phyloP scores from a whole-genome alignment of 306 rosid genomes.

The Cucumis hystrix region DNA sequence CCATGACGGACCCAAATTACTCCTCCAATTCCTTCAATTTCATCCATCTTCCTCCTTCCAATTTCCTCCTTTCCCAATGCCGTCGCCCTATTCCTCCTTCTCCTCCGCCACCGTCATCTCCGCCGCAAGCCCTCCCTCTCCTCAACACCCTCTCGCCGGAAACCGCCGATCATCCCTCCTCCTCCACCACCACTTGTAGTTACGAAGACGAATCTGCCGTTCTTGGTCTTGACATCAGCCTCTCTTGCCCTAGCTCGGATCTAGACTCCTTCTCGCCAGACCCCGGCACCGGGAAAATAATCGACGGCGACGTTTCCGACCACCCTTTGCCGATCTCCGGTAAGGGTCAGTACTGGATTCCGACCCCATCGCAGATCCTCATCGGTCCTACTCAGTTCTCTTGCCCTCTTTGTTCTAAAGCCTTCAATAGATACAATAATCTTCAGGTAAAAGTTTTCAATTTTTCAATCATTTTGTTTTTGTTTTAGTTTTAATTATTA shows the following conservation, averaged over 20 bases:
- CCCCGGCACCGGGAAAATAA: background rate
- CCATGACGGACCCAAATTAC: constrained; percentile 50
- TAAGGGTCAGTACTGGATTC: constrained; percentile 78
- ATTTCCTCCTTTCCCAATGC: background rate
- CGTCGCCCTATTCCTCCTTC: background rate
- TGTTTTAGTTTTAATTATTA: background rate
- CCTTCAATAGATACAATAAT: constrained; percentile 82
- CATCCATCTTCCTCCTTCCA: constrained; percentile 19
- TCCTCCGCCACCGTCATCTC: constrained; percentile 7
- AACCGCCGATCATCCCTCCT: constrained; percentile 4
- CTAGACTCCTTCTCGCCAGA: constrained; percentile 15
- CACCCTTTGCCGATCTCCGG: constrained; percentile 22
- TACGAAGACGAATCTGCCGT: constrained; percentile 13
- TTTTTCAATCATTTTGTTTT: background rate
- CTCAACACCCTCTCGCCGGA: constrained; percentile 32
- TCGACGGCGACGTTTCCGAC: constrained; percentile 8
- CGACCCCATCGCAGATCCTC: constrained; percentile 77
- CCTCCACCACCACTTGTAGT: background rate
- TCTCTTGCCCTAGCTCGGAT: constrained; percentile 33
- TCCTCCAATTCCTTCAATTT: constrained; percentile 36
- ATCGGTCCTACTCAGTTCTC: constrained; percentile 75
- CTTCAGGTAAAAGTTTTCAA: constrained; percentile 43
- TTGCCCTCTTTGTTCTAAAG: constrained; percentile 66
- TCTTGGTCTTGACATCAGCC: constrained; percentile 52
- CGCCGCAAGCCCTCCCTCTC: constrained; percentile 53